Evolutionary conservation across 106 monocot species (phyloP).

Genomic region (Iris macrosiphon): DNA sequence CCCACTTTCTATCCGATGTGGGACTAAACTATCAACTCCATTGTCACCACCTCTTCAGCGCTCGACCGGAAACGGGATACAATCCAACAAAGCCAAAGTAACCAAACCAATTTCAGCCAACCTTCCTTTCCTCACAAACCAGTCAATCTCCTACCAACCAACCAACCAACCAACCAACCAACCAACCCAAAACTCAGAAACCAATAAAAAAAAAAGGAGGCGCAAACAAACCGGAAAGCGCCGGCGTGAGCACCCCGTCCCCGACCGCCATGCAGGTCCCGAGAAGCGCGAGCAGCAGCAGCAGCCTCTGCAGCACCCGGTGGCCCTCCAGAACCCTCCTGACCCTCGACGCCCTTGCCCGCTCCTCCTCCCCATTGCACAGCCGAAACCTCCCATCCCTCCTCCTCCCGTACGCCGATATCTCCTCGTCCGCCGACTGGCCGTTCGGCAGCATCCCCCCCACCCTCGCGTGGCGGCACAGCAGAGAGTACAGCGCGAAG

Average conservation of each 20-base stretch:
- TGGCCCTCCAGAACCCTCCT: conserved; percentile 59
- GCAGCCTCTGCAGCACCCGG: conserved; percentile 44
- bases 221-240: conserved; percentile 51
- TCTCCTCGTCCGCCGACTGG: conserved; percentile 63
- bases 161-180: conserved; percentile 6
- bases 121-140: background rate
- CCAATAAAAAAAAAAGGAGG: background rate
- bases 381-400: conserved; percentile 1
- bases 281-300: conserved; percentile 65
- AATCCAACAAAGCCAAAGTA: too few relatives aligned
- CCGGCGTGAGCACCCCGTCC: conserved; percentile 92
- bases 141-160: background rate
- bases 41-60: too few relatives aligned
- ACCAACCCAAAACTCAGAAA: background rate
- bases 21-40: too few relatives aligned
- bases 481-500: conserved; percentile 83
- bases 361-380: background rate
- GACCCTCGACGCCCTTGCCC: conserved; percentile 3
- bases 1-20: too few relatives aligned
- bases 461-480: conserved; percentile 69
- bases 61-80: too few relatives aligned
- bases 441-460: conserved; percentile 64
- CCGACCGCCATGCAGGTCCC: conserved; percentile 93
- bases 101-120: background rate
- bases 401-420: conserved; percentile 49